Base-by-base conservation (phyloP, 176 grass and related monocot species). In the Bromus sterilis region DNA sequence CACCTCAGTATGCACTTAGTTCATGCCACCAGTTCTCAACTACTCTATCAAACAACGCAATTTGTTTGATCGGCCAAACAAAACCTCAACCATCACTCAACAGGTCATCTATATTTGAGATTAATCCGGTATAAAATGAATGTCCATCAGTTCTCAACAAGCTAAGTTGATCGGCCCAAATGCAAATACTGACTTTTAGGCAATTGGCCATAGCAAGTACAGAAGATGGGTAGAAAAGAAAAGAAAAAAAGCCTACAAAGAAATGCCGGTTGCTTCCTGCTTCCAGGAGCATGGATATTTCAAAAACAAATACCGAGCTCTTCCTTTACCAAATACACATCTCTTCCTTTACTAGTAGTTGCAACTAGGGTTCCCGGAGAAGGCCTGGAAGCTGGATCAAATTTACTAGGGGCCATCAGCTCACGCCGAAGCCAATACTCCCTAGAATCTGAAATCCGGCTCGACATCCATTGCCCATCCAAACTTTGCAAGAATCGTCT, bases 381-480 rank as follows among this genome's bases (percentile, higher is more conserved):
- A 58, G 64, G 78, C 2, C 72, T 56, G 63, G 78, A 89, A 73
- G 56, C 64, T 85, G 78, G 56, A 82, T 58, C 8, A 11, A 78
- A 73, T 67, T 65, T 84, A 40, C 72, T 16, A 76, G 2, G 23
- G 44, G 33, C 42, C 46, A 29, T 56, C 48, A 35, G 15, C 42
- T 71, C n/a, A 42, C 55, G 58, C 30, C 11, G 34, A 34, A 70
- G 44, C 88, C 74, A 70, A 66, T 42, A 32, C 59, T 80, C 31
- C 31, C 89, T 91, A 99, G 78, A 99, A 95, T 91, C 90, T 95
- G 93, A 93, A 99, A 21, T 82, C 82, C 0, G 95, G 96, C 24
- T 93, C 89, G 9, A 93, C 87, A 18, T 99, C 92, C 96, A 95
- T 93, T 49, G 96, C 90, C 96, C 96, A 99, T 31, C 62, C 34